Evolutionary conservation across 2,329 filamentous ascomycete genomes (phyloP), one percentile per base, ranked within the genome.

Genomic region (Rhynchosporium graminicola): DNA sequence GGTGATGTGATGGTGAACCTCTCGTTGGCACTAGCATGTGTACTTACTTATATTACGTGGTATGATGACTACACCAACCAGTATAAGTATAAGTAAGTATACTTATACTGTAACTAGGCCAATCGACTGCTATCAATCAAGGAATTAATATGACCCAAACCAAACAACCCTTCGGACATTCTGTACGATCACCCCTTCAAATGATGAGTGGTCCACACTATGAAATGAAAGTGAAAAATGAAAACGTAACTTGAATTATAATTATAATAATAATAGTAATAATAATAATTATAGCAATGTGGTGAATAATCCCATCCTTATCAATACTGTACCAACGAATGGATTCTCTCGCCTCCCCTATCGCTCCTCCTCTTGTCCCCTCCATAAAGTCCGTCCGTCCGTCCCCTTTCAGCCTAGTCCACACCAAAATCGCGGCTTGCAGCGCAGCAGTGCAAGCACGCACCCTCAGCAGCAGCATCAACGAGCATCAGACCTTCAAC

Each of bases 121-220:
- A 54, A 54, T 54, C 54, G 20, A 20, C 20, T 20, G 20, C 20
- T 20, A 20, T 20, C 20, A 20, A 20, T 20, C 20, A 20, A 20
- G 20, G 20, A 20, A 20, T 20, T 52, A 60, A 47, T 47, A 38
- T 46, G 60, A 38, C 52, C 45, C 45, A 31, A 46, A 57, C 58
- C 54, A 61, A 63, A 61, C 48, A 56, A 45, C 47, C 56, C 54
- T 40, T 28, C 46, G 26, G 45, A 60, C 31, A 54, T 54, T 13
- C n/a, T 20, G 29, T 51, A n/a, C 43, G 40, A 28, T 15, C 58
- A 40, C 26, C 13, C 20, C 20, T 20, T 20, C 20, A 20, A 20
- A 20, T 20, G 20, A 20, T 20, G 20, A 20, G 20, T 20, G 20
- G 1, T 20, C 20, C 20, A 20, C 20, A 20, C 20, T 20, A 20